Base-by-base conservation (phyloP, 805 yeast species). In the Sugiyamaella valdiviana region DNA sequence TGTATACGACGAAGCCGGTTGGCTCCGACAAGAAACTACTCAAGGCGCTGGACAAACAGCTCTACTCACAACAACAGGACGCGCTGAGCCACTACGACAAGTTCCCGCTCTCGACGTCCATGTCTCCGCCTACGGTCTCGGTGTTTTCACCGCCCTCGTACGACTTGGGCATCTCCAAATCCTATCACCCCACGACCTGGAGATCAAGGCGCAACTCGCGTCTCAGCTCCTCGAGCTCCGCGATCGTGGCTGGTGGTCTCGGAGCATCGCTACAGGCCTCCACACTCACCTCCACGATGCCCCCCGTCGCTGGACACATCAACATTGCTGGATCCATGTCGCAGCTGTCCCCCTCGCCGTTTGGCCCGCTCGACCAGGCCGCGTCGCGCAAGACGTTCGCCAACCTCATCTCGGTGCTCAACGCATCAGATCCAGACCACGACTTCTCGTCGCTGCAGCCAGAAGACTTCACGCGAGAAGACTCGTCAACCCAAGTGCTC, bases 391-490 rank as follows among this genome's bases (percentile, higher is more conserved):
- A 88, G 65, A 82, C 90, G 1, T 93, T 91, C 70, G 93, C 96
- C 0, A 86, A 90, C 62, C 71, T 93, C 42, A 86, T 93, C 51
- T 93, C 95, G 1, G 89, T 90, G 32, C 73, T 93, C 46, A 93
- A 93, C 64, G 85, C 95, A 6, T 83, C 95, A 3, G 91, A 86
- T 62, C 98, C 99, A 0, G 99, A 93, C 64, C 96, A 93, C 61
- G 99, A 93, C 62, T 93, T 91, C 59, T 77, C 95, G 10, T 77
- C 83, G 21, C 76, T 93, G 53, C 88, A 86, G 61, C 99, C 99
- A 1, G 73, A 73, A 16, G 83, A 80, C 63, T 85, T 85, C 65
- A 68, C 72, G 37, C 77, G 85, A n/a, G 77, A 70, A 40, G 51
- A 55, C 14, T 55, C 50, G 65, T 45, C 66, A 60, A 41, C 65